phyloP scores from a whole-genome alignment of 176 grass and related monocot genomes.

The Oryza punctata region DNA sequence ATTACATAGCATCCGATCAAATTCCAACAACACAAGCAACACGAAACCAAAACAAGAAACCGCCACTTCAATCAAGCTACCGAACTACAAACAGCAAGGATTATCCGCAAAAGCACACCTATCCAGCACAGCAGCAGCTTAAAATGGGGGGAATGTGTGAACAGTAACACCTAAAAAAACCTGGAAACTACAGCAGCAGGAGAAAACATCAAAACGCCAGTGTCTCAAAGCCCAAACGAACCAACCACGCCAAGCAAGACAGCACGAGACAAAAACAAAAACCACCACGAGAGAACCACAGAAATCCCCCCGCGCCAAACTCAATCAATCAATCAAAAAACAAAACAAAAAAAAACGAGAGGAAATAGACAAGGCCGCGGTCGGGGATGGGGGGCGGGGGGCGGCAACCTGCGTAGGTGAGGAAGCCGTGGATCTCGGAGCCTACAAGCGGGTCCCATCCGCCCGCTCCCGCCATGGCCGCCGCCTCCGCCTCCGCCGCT shows the following conservation, averaged over 20 bases:
- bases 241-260: neutral
- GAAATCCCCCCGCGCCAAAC: slow-evolving; percentile 24
- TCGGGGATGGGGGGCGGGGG: neutral
- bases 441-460: slow-evolving; percentile 45
- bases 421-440: slow-evolving; percentile 92
- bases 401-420: slow-evolving; percentile 56
- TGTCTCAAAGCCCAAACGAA: neutral
- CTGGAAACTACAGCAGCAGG: neutral
- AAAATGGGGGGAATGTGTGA: neutral
- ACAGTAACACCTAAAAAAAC: slow-evolving; percentile 1
- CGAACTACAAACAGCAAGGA: neutral
- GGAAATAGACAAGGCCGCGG: neutral
- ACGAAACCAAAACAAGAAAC: neutral
- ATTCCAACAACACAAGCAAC: neutral
- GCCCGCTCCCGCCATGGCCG: slow-evolving; percentile 36
- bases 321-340: neutral
- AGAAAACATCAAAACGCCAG: neutral
- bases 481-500: neutral
- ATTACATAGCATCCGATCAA: neutral
- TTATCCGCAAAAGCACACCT: neutral
- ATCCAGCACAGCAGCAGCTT: too few relatives aligned
- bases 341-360: neutral
- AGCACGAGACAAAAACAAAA: neutral
- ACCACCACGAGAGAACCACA: neutral
- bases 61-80: neutral